Evolutionary conservation across 2,329 filamentous ascomycete genomes (phyloP).

Genomic region (Penicillium sp.): DNA sequence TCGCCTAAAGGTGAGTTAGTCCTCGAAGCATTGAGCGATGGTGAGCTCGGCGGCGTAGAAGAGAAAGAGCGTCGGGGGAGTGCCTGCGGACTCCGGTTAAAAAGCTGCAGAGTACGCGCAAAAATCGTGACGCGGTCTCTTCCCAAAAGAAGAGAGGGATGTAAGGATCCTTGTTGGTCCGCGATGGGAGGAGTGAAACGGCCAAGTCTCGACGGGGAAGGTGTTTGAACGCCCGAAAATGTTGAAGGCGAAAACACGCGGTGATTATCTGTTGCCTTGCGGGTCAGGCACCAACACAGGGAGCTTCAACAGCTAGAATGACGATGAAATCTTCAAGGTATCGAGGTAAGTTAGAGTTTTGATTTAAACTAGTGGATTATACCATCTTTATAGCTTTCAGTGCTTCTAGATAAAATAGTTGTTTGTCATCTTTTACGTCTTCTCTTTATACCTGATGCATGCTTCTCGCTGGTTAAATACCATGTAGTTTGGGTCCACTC

Average conservation of each 20-base stretch:
- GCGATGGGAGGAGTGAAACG: slow-evolving; percentile 9
- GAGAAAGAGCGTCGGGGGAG: slow-evolving; percentile 48
- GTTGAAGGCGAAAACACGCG: slow-evolving; percentile 25
- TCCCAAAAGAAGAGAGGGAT: slow-evolving; percentile 25
- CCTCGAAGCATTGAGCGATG: slow-evolving; percentile 42
- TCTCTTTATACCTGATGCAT: background rate
- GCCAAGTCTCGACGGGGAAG: slow-evolving; percentile 1
- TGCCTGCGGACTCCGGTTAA: slow-evolving; percentile 43
- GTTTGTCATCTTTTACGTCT: background rate
- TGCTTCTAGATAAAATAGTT: background rate
- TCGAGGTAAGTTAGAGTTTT: background rate
- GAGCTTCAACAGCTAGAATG: background rate
- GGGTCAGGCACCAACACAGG: slow-evolving; percentile 23
- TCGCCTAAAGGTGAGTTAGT: slow-evolving; percentile 35
- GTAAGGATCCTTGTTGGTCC: slow-evolving; percentile 6
- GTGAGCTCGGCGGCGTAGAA: slow-evolving; percentile 30
- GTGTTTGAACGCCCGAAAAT: slow-evolving; percentile 14
- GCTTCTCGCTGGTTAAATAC: background rate
- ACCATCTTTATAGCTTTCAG: background rate
- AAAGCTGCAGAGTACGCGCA: slow-evolving; percentile 43
- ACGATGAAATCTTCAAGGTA: background rate
- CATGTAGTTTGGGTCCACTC: background rate
- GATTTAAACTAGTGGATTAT: background rate
- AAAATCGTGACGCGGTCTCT: slow-evolving; percentile 42
- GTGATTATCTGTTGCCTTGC: slow-evolving; percentile 18